phyloP scores from a whole-genome alignment of 305 asterid genomes.

The Fraxinus ornus region DNA sequence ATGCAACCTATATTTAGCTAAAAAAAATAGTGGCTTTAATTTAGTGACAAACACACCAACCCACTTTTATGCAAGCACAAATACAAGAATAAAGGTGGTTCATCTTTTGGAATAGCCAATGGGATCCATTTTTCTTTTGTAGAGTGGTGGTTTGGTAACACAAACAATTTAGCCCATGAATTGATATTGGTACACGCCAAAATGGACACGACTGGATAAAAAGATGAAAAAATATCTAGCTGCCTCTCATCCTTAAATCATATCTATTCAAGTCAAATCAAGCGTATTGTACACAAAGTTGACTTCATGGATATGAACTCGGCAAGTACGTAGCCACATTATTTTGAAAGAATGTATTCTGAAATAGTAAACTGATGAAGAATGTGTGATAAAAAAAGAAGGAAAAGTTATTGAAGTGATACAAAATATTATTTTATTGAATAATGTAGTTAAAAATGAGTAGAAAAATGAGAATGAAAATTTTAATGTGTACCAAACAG shows the following conservation, averaged over 20 bases:
- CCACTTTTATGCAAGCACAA: neutral
- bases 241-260: neutral
- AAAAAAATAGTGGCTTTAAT: neutral
- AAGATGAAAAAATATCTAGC: neutral
- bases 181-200: neutral
- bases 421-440: too few relatives aligned
- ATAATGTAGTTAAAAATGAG: too few relatives aligned
- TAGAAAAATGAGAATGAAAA: too few relatives aligned
- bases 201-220: neutral
- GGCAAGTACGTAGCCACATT: neutral
- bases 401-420: too few relatives aligned
- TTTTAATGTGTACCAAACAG: too few relatives aligned
- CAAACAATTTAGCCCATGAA: neutral
- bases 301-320: neutral
- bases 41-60: neutral
- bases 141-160: neutral
- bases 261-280: neutral
- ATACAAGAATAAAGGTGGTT: neutral
- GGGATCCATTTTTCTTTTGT: neutral
- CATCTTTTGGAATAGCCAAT: neutral
- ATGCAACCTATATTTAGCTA: neutral
- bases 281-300: neutral
- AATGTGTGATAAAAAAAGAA: too few relatives aligned
- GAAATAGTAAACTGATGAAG: too few relatives aligned
- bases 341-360: too few relatives aligned